phyloP scores from a whole-genome alignment of 179 eudicot species.

The Silene coronaria region DNA sequence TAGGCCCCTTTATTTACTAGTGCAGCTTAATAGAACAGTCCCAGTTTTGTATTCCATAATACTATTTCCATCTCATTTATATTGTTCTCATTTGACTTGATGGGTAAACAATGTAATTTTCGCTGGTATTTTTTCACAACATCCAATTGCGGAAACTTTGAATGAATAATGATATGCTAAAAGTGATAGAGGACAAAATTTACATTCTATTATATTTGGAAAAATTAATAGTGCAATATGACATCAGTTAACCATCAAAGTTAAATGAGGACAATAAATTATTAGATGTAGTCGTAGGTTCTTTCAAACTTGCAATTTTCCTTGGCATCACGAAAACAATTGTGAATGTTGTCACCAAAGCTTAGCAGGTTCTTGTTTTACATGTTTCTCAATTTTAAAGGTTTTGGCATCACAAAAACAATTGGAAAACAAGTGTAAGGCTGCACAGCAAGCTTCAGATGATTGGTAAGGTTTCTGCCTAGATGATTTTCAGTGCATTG shows the following conservation, averaged over 20 bases:
- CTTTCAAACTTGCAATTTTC: slow-evolving; percentile 3
- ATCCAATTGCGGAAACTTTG: too few species aligned
- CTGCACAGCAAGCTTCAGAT: slow-evolving; percentile 84
- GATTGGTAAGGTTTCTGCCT: slow-evolving; percentile 60
- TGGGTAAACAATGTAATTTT: too few species aligned
- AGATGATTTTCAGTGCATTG: slow-evolving; percentile 1
- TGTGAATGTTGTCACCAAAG: neutral
- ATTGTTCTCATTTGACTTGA: neutral
- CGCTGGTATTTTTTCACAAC: too few species aligned
- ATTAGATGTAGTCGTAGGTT: neutral
- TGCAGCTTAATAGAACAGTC: neutral
- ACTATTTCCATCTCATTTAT: neutral
- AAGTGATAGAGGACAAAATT: neutral
- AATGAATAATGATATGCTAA: neutral
- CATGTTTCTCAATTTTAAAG: slow-evolving; percentile 36
- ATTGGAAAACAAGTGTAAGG: slow-evolving; percentile 78
- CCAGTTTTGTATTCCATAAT: neutral
- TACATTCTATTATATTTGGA: neutral
- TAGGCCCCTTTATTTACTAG: slow-evolving; percentile 24
- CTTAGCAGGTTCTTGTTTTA: slow-evolving; percentile 3
- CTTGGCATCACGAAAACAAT: neutral
- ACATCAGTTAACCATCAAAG: neutral
- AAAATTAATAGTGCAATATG: neutral
- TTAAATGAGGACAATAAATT: neutral
- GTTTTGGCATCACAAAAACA: slow-evolving; percentile 97